These are phyloP conservation scores for Pythium biforme DNA, from an alignment of 352 stramenopile genomes.

Conservation along the genomic window DNA sequence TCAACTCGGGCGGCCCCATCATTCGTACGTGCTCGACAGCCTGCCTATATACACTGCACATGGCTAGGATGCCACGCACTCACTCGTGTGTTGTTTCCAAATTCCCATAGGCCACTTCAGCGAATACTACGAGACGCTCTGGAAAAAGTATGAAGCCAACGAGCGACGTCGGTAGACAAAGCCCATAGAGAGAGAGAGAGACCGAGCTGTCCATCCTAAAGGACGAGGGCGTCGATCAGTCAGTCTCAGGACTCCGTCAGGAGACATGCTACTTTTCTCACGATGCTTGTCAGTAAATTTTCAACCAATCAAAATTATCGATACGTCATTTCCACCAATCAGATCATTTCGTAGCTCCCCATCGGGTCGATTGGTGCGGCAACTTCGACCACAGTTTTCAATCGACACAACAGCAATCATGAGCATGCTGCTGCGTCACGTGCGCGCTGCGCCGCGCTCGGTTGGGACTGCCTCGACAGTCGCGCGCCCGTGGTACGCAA, in stretches of 20 bases:
- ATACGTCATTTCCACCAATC: slow-evolving; percentile 29
- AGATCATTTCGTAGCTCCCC: slow-evolving; percentile 8
- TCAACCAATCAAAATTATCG: slow-evolving; percentile 14
- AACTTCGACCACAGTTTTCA: slow-evolving; percentile 17
- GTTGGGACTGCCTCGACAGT: slow-evolving; percentile 1
- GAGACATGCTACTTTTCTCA: too few species aligned
- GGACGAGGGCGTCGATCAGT: too few species aligned
- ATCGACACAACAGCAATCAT: not conserved
- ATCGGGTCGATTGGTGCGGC: slow-evolving; percentile 20
- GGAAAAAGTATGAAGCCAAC: slow-evolving; percentile 44
- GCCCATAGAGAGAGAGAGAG: too few species aligned
- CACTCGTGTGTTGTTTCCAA: not conserved
- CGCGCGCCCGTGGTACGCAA: slow-evolving; percentile 16
- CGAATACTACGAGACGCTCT: slow-evolving; percentile 66
- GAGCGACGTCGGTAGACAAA: slow-evolving; percentile 15
- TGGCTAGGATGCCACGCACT: not conserved
- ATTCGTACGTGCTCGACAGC: slow-evolving; percentile 43
- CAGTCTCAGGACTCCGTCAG: too few species aligned
- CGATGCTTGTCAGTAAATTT: slow-evolving; percentile 2
- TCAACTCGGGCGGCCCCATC: slow-evolving; percentile 50
- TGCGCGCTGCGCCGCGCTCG: slow-evolving; percentile 30
- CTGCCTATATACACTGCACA: not conserved
- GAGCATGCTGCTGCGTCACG: slow-evolving; percentile 40
- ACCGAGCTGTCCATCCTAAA: too few species aligned
- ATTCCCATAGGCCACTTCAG: slow-evolving; percentile 41